Evolutionary conservation across 2,329 filamentous ascomycete species (phyloP).

Genomic region (Macrophomina tecta): DNA sequence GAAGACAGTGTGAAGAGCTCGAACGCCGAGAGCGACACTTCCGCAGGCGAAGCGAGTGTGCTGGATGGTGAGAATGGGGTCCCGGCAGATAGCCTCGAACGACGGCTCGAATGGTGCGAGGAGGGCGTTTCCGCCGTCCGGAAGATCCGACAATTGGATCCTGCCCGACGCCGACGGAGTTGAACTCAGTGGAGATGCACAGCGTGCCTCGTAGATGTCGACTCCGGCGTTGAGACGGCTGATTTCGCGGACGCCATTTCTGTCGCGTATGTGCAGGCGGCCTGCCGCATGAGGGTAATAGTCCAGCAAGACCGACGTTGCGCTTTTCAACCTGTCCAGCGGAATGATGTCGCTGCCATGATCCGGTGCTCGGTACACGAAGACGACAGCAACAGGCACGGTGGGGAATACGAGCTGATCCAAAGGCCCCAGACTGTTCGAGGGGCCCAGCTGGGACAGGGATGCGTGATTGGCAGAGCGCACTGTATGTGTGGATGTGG

Average conservation of each 20-base stretch:
- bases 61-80: conserved; percentile 7
- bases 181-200: background rate
- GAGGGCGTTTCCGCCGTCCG: conserved; percentile 1
- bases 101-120: background rate
- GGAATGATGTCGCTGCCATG: background rate
- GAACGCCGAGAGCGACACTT: background rate
- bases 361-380: background rate
- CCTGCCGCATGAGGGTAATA: conserved; percentile 11
- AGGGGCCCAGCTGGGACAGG: background rate
- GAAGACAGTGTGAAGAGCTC: background rate
- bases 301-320: background rate
- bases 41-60: conserved; percentile 23
- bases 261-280: background rate
- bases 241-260: background rate
- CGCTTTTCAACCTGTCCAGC: background rate
- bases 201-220: background rate
- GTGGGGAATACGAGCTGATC: background rate
- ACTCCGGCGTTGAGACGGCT: background rate
- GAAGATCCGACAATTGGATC: background rate
- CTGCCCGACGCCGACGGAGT: background rate
- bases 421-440: background rate
- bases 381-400: background rate
- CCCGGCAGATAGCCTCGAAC: background rate
- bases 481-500: conserved; percentile 27
- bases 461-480: background rate